Percentiles rank a stretch among this genome's conserved stretches.
Evolutionary conservation across 495 filamentous ascomycete species (phyloP).

Genomic region (Entonaema liquescens): DNA sequence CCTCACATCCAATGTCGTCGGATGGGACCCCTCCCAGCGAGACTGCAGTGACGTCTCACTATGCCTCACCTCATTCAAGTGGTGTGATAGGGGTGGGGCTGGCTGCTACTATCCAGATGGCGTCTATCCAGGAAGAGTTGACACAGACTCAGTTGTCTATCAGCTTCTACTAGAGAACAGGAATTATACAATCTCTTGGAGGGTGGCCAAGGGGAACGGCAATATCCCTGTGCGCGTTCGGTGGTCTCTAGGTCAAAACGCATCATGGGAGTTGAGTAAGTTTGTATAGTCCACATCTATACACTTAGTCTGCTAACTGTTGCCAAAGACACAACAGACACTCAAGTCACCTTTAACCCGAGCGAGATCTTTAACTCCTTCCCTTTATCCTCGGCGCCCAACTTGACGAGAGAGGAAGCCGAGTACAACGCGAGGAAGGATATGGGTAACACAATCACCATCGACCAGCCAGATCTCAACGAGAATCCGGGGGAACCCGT

Average conservation of each 20-base stretch:
- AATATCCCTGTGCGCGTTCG: conserved; percentile 2
- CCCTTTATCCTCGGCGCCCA: not conserved
- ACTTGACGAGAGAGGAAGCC: not conserved
- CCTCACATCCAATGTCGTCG: not conserved
- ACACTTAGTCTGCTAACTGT: not conserved
- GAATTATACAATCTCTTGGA: conserved; percentile 7
- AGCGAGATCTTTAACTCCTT: conserved; percentile 4
- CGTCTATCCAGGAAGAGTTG: not conserved
- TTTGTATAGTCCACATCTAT: not conserved
- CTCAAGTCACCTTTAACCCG: conserved; percentile 5
- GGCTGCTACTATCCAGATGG: conserved; percentile 7
- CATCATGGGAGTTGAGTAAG: conserved; percentile 11
- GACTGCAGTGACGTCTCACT: not conserved
- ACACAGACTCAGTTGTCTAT: not conserved
- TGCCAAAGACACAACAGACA: conserved; percentile 10
- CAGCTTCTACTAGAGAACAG: not conserved
- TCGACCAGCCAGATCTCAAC: not conserved
- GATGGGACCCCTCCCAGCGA: conserved; percentile 2
- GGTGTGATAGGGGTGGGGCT: not conserved
- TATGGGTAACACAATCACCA: conserved; percentile 6
- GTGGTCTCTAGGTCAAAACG: not conserved
- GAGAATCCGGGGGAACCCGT: not conserved
- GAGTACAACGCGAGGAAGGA: not conserved
- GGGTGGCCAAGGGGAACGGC: not conserved
- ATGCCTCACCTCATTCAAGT: conserved; percentile 3